Evolutionary conservation across 441 rosid species (phyloP).

Genomic region (Codiaeum variegatum): DNA sequence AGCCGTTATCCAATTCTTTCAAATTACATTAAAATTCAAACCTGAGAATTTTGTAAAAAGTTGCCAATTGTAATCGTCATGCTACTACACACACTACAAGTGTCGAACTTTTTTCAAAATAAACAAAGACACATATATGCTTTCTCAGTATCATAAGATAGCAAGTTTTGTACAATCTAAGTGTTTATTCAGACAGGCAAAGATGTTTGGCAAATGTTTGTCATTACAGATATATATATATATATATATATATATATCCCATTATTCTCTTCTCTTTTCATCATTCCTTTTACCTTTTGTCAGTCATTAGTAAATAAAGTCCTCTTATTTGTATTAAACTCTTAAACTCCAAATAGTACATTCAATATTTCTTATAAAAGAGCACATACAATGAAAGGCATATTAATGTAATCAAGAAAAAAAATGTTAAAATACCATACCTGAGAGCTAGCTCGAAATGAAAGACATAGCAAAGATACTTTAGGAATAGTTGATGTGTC

Average conservation of each 20-base stretch:
- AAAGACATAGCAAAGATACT: slow-evolving; percentile 64
- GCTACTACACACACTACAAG: background rate
- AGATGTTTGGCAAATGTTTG: background rate
- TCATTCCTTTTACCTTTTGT: background rate
- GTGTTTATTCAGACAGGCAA: background rate
- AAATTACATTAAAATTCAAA: background rate
- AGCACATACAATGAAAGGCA: background rate
- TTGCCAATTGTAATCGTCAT: background rate
- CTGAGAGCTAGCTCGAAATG: slow-evolving; percentile 85
- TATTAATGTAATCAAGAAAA: background rate
- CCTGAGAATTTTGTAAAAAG: background rate
- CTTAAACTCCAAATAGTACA: background rate
- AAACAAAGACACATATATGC: background rate
- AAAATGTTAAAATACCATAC: slow-evolving; percentile 28
- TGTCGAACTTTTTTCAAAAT: background rate
- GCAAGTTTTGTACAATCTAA: background rate
- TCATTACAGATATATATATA: no score
- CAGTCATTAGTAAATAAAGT: no score
- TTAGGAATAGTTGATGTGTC: slow-evolving; percentile 35
- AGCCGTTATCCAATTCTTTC: background rate
- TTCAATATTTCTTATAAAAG: background rate
- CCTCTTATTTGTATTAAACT: background rate
- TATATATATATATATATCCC: no score
- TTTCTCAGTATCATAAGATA: background rate
- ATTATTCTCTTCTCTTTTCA: background rate